A percentile compares a stretch with the other conserved stretches of the same genome.
phyloP scores from a whole-genome alignment of 2,329 filamentous ascomycete genomes.

The Sporothrix globosa region DNA sequence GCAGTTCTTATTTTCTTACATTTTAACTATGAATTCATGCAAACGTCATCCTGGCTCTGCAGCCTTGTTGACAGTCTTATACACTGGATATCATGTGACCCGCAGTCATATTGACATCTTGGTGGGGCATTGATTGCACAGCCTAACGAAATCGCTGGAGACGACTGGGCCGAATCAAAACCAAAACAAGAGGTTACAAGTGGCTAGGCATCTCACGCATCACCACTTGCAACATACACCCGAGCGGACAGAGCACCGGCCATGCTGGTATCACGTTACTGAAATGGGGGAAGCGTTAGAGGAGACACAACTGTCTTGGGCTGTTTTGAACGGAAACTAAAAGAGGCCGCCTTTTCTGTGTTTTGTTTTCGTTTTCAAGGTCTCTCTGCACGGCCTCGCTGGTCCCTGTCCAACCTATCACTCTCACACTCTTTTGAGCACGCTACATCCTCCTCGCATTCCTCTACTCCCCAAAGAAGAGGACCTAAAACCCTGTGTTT shows the following conservation, averaged over 20 bases:
- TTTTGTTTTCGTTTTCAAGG: conserved; percentile 3
- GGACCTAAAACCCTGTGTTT: not conserved
- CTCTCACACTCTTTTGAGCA: not conserved
- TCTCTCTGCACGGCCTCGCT: not conserved
- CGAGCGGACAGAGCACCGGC: not conserved
- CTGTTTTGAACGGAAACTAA: conserved; percentile 2
- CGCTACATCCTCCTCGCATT: not conserved
- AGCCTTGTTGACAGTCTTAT: not conserved
- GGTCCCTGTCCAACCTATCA: conserved; percentile 16
- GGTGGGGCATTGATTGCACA: conserved; percentile 26
- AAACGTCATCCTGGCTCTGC: not conserved
- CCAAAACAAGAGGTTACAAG: not conserved
- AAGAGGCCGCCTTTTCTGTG: not conserved
- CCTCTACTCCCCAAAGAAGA: not conserved
- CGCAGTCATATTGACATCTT: not conserved
- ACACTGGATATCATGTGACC: conserved; percentile 28
- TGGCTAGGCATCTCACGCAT: conserved; percentile 18
- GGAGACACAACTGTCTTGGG: conserved; percentile 21
- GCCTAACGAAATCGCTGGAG: conserved; percentile 28
- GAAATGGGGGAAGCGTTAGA: conserved; percentile 21
- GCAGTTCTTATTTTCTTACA: not conserved
- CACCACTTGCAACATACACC: conserved; percentile 23
- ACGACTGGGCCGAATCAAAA: not conserved
- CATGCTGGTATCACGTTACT: conserved; percentile 32
- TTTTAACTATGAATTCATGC: not conserved